Base-by-base conservation (phyloP, 1,284 basidiomycete species). In the Moesziomyces globuligerus region DNA sequence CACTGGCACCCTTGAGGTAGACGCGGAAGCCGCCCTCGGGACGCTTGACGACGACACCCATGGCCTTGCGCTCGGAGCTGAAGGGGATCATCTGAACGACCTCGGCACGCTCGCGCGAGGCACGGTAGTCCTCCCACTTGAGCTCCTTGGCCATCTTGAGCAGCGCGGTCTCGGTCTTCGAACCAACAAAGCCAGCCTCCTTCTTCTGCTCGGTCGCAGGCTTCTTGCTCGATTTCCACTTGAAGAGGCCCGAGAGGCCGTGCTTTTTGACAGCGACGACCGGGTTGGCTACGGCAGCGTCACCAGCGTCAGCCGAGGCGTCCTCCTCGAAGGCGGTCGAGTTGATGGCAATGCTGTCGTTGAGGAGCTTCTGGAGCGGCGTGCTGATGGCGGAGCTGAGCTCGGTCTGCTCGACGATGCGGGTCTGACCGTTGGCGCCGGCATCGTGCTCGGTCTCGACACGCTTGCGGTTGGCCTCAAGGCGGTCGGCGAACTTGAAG, bases 81-180 rank as follows among this genome's bases (percentile, higher is more conserved):
- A 98, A 98, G 1, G 96, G 95, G 48, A 96, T 88, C 89, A 95
- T 90, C 84, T 95, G 93, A 5, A 93, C 85, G 41, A 94, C 83
- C 20, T 88, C 83, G 25, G 90, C 90, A 5, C 79, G 74, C 13
- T 91, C 89, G 39, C 94, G 87, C 10, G 87, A 88, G 48, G 86
- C 79, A 77, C 86, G 88, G 85, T 92, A 95, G 75, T 90, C 85
- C 8, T 85, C 84, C 94, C 95, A 99, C 7, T 87, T 85, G 44
- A 92, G 88, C 48, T 92, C 89, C 85, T 91, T 90, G n/a, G 92
- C 91, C 76, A 98, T 93, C 72, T 89, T 88, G 21, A 98, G 86
- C 23, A 98, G 86, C 1, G 95, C 95, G 0, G 91, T 93, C 85
- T 98, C 95, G 7, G 95, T 98, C 87, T 98, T 98, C 85, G 89